phyloP scores from a whole-genome alignment of 2,329 filamentous ascomycete genomes.

The Paecilomyces niveus region DNA sequence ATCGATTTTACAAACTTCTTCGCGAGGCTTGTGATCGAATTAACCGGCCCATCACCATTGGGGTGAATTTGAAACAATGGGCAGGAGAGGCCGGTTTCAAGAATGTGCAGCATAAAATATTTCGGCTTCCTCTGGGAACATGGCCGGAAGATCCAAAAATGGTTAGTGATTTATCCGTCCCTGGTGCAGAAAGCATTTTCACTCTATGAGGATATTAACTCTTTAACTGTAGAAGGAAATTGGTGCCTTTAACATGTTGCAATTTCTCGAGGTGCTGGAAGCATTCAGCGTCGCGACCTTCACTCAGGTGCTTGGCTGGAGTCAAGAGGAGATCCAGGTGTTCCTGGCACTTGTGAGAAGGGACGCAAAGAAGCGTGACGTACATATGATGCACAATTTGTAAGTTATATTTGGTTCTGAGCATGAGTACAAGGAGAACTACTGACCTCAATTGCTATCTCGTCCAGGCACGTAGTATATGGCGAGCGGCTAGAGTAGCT shows the following conservation, averaged over 20 bases:
- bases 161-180: background rate
- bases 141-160: slow-evolving; percentile 3
- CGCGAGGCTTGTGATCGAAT: slow-evolving; percentile 1
- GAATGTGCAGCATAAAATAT: slow-evolving; percentile 1
- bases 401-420: background rate
- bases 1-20: slow-evolving; percentile 1
- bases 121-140: slow-evolving; percentile 1
- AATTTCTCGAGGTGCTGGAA: slow-evolving; percentile 18
- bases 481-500: slow-evolving; percentile 1
- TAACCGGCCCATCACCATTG: slow-evolving; percentile 4
- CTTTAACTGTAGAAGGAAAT: slow-evolving; percentile 6
- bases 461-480: slow-evolving; percentile 3
- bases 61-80: slow-evolving; percentile 1
- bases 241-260: slow-evolving; percentile 15
- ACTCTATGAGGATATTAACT: background rate
- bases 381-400: slow-evolving; percentile 2
- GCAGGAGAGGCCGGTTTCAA: slow-evolving; percentile 1
- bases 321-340: slow-evolving; percentile 13
- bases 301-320: slow-evolving; percentile 18
- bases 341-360: slow-evolving; percentile 10
- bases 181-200: background rate
- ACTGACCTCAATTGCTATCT: background rate
- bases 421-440: background rate
- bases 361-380: slow-evolving; percentile 5
- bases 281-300: slow-evolving; percentile 19